Conservation (phyloP, 2,329 filamentous ascomycete species). For the Furcasterigmium furcatum region DNA sequence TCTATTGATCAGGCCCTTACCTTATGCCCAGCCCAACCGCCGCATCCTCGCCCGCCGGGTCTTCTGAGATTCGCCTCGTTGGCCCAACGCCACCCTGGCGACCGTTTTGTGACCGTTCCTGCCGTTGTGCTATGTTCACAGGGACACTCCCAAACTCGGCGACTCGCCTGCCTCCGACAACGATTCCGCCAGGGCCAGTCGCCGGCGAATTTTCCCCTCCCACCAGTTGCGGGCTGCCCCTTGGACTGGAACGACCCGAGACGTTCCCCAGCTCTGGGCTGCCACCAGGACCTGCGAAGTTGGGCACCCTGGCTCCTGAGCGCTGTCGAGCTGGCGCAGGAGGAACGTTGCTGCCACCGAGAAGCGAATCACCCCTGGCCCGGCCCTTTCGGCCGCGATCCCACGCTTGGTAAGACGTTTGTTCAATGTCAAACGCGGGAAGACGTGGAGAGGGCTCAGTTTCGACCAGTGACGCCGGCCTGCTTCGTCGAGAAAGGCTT, state of each 20-base stretch:
- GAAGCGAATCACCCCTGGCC: constrained; percentile 1
- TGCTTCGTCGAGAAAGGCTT: constrained; percentile 17
- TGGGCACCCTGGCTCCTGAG: background rate
- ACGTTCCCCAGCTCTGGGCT: background rate
- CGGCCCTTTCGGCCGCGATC: constrained; percentile 12
- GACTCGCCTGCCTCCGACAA: too few species aligned
- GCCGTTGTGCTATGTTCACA: too few species aligned
- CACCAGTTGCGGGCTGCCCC: background rate
- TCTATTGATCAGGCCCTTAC: too few species aligned
- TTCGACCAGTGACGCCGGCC: constrained; percentile 35
- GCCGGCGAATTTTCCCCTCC: too few species aligned
- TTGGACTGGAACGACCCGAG: background rate
- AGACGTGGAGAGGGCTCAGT: constrained; percentile 40
- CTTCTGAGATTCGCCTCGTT: too few species aligned
- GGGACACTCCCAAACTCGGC: too few species aligned
- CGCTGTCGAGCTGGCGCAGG: background rate
- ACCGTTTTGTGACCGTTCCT: too few species aligned
- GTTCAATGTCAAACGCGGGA: constrained; percentile 20
- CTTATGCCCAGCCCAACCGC: too few species aligned
- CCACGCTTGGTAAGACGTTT: constrained; percentile 23
- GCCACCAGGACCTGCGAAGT: constrained; percentile 2
- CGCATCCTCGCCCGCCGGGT: too few species aligned
- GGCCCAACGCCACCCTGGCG: too few species aligned
- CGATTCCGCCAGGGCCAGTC: too few species aligned
- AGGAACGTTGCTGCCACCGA: constrained; percentile 5